Percentiles rank a stretch among this genome's conserved stretches.
These are phyloP conservation scores for Irpex rosettiformis DNA, from an alignment of 1,284 basidiomycete genomes.

Conservation along the genomic window DNA sequence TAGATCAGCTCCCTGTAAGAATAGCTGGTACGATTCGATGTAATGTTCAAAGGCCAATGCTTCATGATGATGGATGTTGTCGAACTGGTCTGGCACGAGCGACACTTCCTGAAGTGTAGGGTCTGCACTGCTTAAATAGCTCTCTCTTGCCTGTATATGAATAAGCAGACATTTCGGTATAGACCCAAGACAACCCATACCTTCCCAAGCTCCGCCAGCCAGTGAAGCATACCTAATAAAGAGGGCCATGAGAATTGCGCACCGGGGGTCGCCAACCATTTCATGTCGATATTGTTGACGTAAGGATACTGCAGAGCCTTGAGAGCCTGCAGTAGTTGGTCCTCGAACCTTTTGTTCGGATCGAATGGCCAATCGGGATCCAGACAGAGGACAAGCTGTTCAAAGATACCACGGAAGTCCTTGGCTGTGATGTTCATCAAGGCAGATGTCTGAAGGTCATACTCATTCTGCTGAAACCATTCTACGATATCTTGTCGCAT, in stretches of 20 bases:
- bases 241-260: slow-evolving; percentile 84
- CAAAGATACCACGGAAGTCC: slow-evolving; percentile 80
- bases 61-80: slow-evolving; percentile 69
- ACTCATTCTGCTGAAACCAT: slow-evolving; percentile 62
- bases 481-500: slow-evolving; percentile 73
- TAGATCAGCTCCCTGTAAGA: slow-evolving; percentile 69
- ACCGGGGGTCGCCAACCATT: slow-evolving; percentile 81
- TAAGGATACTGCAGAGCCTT: slow-evolving; percentile 78
- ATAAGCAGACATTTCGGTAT: not conserved
- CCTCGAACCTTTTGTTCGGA: slow-evolving; percentile 64
- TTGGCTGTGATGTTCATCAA: slow-evolving; percentile 75
- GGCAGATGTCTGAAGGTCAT: slow-evolving; percentile 63
- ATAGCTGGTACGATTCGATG: slow-evolving; percentile 65
- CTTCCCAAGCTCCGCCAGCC: slow-evolving; percentile 81
- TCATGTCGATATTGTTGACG: slow-evolving; percentile 68
- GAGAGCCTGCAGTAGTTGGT: slow-evolving; percentile 73
- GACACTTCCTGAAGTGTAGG: slow-evolving; percentile 62
- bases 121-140: slow-evolving; percentile 58
- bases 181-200: slow-evolving; percentile 35
- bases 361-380: slow-evolving; percentile 66
- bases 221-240: slow-evolving; percentile 79
- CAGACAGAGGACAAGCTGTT: slow-evolving; percentile 68
- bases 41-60: slow-evolving; percentile 77
- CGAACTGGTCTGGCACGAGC: slow-evolving; percentile 64
- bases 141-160: slow-evolving; percentile 33